Evolutionary conservation across 805 yeast genomes (phyloP).

Genomic region (Saturnispora besseyi): DNA sequence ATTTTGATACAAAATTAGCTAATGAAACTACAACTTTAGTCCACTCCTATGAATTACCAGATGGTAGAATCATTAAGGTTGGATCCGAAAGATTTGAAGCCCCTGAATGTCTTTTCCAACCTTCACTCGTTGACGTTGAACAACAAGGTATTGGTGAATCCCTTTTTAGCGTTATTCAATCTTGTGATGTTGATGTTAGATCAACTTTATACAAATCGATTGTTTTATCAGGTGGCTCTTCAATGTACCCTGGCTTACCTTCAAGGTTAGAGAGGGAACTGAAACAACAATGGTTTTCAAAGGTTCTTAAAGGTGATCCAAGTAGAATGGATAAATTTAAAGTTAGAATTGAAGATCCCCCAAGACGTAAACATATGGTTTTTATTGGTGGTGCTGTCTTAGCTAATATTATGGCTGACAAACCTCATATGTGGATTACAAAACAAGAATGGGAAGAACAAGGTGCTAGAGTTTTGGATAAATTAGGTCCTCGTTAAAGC

Average conservation of each 20-base stretch:
- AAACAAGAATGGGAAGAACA: conserved; percentile 98
- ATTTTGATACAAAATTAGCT: conserved; percentile 77
- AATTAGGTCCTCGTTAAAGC: conserved; percentile 83
- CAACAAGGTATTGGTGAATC: conserved; percentile 96
- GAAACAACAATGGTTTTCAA: conserved; percentile 91
- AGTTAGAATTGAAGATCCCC: conserved; percentile 96
- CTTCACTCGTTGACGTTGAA: conserved; percentile 88
- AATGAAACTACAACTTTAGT: conserved; percentile 94
- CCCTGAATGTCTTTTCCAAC: conserved; percentile 95
- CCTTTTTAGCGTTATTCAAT: conserved; percentile 83
- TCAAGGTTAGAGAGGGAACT: conserved; percentile 91
- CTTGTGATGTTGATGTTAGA: conserved; percentile 91
- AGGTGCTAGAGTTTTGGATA: conserved; percentile 75
- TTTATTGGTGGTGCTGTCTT: conserved; percentile 97
- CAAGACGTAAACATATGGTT: conserved; percentile 98
- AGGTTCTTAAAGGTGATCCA: conserved; percentile 81
- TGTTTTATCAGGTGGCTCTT: conserved; percentile 94
- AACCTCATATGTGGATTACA: conserved; percentile 96
- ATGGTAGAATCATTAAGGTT: conserved; percentile 87
- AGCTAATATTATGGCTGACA: conserved; percentile 96
- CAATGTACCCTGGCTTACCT: conserved; percentile 98
- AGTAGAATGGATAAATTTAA: conserved; percentile 82
- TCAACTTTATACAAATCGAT: conserved; percentile 82
- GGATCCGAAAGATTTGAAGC: conserved; percentile 96
- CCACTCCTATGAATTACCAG: conserved; percentile 88